A percentile compares a stretch with the other conserved stretches of the same genome.
These are phyloP conservation scores for Talinum fruticosum DNA, from an alignment of 148 eudicot species.

Conservation along the genomic window DNA sequence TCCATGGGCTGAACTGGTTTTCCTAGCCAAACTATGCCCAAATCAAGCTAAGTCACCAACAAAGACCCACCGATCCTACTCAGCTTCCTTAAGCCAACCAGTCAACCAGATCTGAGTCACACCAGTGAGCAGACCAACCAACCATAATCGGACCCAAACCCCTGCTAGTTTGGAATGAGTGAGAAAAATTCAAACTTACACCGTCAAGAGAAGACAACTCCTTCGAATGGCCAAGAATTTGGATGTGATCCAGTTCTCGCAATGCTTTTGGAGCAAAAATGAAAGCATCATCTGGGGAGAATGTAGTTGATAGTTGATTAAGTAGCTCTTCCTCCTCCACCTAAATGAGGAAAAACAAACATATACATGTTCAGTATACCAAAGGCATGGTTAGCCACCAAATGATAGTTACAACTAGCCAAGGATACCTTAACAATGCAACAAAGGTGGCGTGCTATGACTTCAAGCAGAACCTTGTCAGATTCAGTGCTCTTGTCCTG, in stretches of 20 bases:
- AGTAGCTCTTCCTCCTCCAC: conserved; percentile 56
- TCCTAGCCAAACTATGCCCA: too few species aligned
- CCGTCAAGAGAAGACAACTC: conserved; percentile 62
- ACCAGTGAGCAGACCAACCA: too few species aligned
- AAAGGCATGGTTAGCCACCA: background rate
- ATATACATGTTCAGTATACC: background rate
- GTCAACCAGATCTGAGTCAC: too few species aligned
- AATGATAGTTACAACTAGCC: background rate
- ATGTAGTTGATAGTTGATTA: conserved; percentile 59
- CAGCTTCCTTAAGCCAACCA: too few species aligned
- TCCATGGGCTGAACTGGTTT: too few species aligned
- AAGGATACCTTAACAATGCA: conserved; percentile 50
- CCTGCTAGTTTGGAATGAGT: background rate
- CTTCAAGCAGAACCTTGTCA: conserved; percentile 44
- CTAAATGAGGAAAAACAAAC: conserved; percentile 33
- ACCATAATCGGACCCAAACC: too few species aligned
- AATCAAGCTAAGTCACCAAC: too few species aligned
- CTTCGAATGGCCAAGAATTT: conserved; percentile 39
- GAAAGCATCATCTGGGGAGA: conserved; percentile 75
- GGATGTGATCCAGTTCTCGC: conserved; percentile 53
- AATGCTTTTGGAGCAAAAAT: conserved; percentile 66
- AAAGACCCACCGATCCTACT: too few species aligned
- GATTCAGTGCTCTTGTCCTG: conserved; percentile 43
- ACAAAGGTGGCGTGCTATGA: conserved; percentile 50
- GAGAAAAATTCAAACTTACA: conserved; percentile 36